Evolutionary conservation across 345 rosid genomes (phyloP), one percentile per base, ranked within the genome.

Genomic region (Fremontodendron californicum): DNA sequence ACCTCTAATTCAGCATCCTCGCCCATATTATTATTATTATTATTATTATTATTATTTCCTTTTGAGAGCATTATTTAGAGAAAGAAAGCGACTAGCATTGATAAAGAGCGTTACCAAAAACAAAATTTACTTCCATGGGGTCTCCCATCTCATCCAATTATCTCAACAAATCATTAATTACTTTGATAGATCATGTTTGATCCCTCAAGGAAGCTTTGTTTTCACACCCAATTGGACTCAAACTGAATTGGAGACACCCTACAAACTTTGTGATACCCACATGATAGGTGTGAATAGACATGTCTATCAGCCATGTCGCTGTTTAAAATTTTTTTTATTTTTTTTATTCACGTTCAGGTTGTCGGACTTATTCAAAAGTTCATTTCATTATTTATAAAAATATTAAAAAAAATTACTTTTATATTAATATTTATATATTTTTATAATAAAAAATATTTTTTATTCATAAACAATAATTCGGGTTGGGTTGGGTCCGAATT

Each of bases 71-170:
- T 73, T 66, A 77, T 77, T 57, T 73, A 23, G 63, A 66, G 37
- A 8, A 7, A 48, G 80, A 81, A 77, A 77, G 55, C n/a, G 80
- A 77, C 80, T 15, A 39, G 31, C 78, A 74, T 65, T 58, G 57
- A 71, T 3, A 60, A 58, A 25, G 46, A 63, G 63, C 71, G 9
- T 21, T 40, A 40, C 19, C 43, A 71, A 37, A 33, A 21, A 1
- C 11, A 39, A 31, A 37, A 37, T 8, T 37, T 43, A 23, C 48
- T 39, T 43, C 18, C 19, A 40, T 68, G 52, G 72, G 72, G 46
- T 52, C 75, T 35, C 42, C 54, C 61, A 64, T 49, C 45, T 61
- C n/a, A 45, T 62, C 52, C 55, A 40, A 39, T 74, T 25, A 40
- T n/a, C 43, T 39, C 3, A 67, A 42, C 61, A 40, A 43, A 11